phyloP scores from a whole-genome alignment of 148 eudicot genomes.

The Chenopodium suecicum region DNA sequence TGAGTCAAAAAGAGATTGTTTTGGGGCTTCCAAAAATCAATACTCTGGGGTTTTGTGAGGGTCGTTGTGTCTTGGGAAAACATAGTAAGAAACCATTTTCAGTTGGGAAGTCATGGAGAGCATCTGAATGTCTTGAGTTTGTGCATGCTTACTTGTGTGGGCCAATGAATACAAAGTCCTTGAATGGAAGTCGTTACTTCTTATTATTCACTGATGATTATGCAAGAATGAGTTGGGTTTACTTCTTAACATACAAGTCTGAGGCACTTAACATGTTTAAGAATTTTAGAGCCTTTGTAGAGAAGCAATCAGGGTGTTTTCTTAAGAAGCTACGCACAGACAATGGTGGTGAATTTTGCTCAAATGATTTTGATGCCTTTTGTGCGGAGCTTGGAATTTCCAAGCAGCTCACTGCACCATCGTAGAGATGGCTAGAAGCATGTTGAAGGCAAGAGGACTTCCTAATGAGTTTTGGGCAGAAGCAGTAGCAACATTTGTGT shows the following conservation, averaged over 20 bases:
- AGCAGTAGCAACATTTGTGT: slow-evolving; percentile 9
- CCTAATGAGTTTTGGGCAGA: slow-evolving; percentile 14
- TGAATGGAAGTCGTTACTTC: background rate
- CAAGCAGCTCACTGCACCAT: background rate
- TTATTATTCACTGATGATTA: background rate
- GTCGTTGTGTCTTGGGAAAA: background rate
- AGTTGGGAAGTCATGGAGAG: background rate
- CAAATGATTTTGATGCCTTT: slow-evolving; percentile 4
- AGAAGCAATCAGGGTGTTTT: background rate
- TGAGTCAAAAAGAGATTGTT: no score
- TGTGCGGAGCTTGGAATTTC: background rate
- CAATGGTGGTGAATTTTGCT: slow-evolving; percentile 2
- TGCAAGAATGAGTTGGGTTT: background rate
- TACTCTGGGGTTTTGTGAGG: background rate
- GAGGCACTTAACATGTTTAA: background rate
- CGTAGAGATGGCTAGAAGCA: slow-evolving; percentile 15
- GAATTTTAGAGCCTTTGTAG: background rate
- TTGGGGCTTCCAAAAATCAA: no score
- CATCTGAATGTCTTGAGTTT: background rate
- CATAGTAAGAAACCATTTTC: background rate
- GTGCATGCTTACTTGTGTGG: background rate
- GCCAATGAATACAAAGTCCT: background rate
- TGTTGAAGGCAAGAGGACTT: slow-evolving; percentile 8
- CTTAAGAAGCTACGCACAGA: slow-evolving; percentile 1
- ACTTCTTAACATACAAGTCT: background rate